These are phyloP conservation scores for Voacanga thouarsii DNA, from an alignment of 257 asterid species.

Conservation along the genomic window DNA sequence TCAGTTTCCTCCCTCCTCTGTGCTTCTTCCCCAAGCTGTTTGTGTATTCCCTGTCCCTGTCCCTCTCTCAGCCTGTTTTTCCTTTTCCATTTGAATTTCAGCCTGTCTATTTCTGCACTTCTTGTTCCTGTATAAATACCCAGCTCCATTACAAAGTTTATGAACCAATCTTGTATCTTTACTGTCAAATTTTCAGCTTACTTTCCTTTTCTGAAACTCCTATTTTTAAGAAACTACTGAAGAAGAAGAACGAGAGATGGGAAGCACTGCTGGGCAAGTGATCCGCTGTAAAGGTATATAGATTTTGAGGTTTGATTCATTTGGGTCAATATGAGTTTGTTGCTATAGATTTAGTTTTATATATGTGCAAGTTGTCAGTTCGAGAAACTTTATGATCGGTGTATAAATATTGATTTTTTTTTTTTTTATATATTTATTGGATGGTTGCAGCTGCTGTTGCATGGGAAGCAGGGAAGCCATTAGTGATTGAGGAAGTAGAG, in stretches of 20 bases:
- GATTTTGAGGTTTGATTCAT: background rate
- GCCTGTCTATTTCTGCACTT: background rate
- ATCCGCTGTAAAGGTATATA: constrained; percentile 63
- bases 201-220: no score
- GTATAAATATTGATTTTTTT: background rate
- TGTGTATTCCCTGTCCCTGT: no score
- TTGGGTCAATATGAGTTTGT: background rate
- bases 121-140: background rate
- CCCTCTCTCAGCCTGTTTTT: no score
- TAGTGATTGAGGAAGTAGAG: constrained; percentile 85
- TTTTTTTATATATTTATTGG: background rate
- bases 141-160: background rate
- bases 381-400: background rate
- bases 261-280: constrained; percentile 50
- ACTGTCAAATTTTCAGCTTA: no score
- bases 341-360: no score
- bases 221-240: background rate
- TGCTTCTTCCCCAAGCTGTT: no score
- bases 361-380: background rate
- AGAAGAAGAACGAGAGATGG: constrained; percentile 33
- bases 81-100: no score
- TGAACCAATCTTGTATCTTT: background rate
- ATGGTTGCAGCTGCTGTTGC: constrained; percentile 67
- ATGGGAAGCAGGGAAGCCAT: constrained; percentile 90
- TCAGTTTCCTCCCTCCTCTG: no score